Evolutionary conservation across 1,284 basidiomycete genomes (phyloP).

Genomic region (Sanghuangporus baumii): DNA sequence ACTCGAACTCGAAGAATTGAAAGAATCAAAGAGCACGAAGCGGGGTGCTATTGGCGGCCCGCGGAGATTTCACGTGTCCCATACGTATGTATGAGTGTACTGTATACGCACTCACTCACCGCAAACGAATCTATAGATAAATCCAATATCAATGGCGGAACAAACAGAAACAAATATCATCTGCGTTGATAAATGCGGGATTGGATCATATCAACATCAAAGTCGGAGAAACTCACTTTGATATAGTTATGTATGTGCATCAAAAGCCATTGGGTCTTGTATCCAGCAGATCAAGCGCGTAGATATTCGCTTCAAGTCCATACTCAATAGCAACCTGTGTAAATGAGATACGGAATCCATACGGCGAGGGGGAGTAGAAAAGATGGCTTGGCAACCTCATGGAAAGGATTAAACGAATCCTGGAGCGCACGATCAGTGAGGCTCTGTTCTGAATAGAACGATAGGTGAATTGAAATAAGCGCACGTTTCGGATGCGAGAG

Average conservation of each 20-base stretch:
- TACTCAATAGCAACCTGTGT: not conserved
- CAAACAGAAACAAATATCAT: not conserved
- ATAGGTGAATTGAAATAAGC: not conserved
- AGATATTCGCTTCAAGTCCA: not conserved
- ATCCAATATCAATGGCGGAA: not conserved
- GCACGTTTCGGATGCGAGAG: not conserved
- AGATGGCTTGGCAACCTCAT: not conserved
- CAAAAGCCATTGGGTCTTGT: not conserved
- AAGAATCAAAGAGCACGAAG: not conserved
- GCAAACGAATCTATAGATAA: not conserved
- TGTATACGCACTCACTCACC: not conserved
- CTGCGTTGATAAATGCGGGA: not conserved
- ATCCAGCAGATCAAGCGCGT: not conserved
- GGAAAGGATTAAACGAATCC: not conserved
- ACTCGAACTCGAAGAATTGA: not conserved
- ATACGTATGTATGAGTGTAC: not conserved
- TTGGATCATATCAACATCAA: not conserved
- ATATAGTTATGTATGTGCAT: not conserved
- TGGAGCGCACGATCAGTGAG: not conserved
- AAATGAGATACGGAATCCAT: not conserved
- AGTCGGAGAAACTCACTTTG: not conserved
- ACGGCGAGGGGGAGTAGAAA: not conserved
- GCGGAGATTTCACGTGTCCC: not conserved
- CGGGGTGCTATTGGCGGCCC: not conserved
- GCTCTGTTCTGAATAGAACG: not conserved